Percentiles rank a stretch among this genome's conserved stretches.
These are phyloP conservation scores for Coriolopsis trogii DNA, from an alignment of 1,284 basidiomycete genomes.

Conservation along the genomic window DNA sequence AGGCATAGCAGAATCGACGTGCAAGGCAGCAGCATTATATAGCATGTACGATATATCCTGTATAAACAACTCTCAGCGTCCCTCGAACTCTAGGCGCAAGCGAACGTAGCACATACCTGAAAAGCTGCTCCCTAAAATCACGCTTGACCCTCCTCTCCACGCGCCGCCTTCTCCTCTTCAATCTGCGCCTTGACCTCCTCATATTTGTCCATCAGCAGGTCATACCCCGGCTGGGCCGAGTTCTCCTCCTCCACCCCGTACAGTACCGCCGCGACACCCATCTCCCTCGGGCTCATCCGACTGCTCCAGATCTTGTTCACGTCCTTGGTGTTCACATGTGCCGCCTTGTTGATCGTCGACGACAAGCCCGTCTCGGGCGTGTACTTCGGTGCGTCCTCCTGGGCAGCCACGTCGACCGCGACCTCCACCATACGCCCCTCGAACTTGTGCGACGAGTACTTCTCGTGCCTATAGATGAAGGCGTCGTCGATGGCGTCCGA, in stretches of 20 bases:
- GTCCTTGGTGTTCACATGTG: neutral
- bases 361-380: slow-evolving; percentile 15
- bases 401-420: slow-evolving; percentile 20
- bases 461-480: slow-evolving; percentile 39
- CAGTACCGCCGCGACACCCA: slow-evolving; percentile 55
- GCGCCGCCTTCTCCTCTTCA: neutral
- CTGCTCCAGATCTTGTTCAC: slow-evolving; percentile 24
- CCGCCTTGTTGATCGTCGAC: slow-evolving; percentile 4
- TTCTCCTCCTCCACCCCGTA: slow-evolving; percentile 51
- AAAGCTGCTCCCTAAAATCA: neutral
- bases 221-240: slow-evolving; percentile 56
- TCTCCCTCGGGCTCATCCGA: slow-evolving; percentile 40
- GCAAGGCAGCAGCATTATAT: neutral
- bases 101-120: neutral
- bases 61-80: neutral
- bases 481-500: slow-evolving; percentile 63
- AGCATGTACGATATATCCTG: slow-evolving; percentile 8
- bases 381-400: slow-evolving; percentile 43
- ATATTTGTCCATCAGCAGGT: slow-evolving; percentile 54
- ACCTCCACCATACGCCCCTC: slow-evolving; percentile 17
- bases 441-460: neutral
- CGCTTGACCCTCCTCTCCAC: neutral
- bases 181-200: slow-evolving; percentile 2
- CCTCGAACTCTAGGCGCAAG: too few species aligned
- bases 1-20: neutral